Evolutionary conservation across 208 protist species (phyloP).

Genomic region (Entamoeba dispar): DNA sequence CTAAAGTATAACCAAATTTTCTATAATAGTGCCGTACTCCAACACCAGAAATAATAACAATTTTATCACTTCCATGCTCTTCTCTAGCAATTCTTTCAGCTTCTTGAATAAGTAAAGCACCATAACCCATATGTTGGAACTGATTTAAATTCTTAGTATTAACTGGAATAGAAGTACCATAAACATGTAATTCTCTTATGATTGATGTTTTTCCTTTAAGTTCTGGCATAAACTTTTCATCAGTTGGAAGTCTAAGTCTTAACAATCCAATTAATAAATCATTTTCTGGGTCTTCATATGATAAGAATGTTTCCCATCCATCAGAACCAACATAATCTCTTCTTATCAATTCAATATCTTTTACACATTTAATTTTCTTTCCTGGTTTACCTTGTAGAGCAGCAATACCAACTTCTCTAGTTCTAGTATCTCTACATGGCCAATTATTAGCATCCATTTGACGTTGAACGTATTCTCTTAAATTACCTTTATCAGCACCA

Average conservation of each 20-base stretch:
- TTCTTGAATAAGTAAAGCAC: slow-evolving; percentile 20
- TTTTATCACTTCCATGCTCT: slow-evolving; percentile 18
- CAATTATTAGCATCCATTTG: not conserved
- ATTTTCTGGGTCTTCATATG: slow-evolving; percentile 12
- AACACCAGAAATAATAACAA: slow-evolving; percentile 27
- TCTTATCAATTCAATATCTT: slow-evolving; percentile 14
- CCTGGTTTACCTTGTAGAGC: not conserved
- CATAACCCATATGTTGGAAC: slow-evolving; percentile 21
- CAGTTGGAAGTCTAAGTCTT: not conserved
- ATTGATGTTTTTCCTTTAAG: slow-evolving; percentile 1
- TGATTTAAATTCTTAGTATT: not conserved
- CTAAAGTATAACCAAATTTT: slow-evolving; percentile 21
- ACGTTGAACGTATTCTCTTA: slow-evolving; percentile 68
- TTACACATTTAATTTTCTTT: not conserved
- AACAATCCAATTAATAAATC: slow-evolving; percentile 19
- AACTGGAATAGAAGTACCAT: slow-evolving; percentile 11
- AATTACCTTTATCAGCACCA: slow-evolving; percentile 80
- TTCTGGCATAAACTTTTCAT: not conserved
- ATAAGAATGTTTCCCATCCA: slow-evolving; percentile 26
- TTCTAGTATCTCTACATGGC: slow-evolving; percentile 12
- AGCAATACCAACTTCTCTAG: slow-evolving; percentile 23
- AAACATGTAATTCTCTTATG: slow-evolving; percentile 33
- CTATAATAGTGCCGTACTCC: slow-evolving; percentile 26
- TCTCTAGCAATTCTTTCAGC: slow-evolving; percentile 23
- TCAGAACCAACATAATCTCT: slow-evolving; percentile 19